phyloP scores from a whole-genome alignment of 2,329 filamentous ascomycete genomes.

The Didymella lethalis region DNA sequence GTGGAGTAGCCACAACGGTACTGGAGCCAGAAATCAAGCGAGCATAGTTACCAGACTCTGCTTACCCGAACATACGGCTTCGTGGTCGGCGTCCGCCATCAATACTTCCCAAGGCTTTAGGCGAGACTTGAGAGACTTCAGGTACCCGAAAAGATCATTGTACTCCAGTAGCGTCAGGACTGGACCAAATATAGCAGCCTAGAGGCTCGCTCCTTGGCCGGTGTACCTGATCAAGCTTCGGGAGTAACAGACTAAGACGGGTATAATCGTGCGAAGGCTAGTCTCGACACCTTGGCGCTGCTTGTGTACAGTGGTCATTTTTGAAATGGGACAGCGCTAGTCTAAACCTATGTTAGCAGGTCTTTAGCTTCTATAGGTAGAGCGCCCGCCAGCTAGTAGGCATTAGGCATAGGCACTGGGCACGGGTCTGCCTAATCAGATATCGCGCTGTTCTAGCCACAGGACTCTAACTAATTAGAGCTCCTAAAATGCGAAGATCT shows the following conservation, averaged over 20 bases:
- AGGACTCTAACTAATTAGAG: too few species aligned
- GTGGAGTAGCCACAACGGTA: conserved; percentile 7
- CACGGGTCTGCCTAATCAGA: too few species aligned
- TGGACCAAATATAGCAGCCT: conserved; percentile 8
- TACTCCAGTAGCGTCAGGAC: conserved; percentile 8
- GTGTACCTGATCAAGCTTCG: conserved; percentile 14
- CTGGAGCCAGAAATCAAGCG: conserved; percentile 2
- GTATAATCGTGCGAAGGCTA: conserved; percentile 5
- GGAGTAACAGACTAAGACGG: conserved; percentile 1
- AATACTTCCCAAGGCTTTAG: conserved; percentile 40
- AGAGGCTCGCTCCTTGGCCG: conserved; percentile 5
- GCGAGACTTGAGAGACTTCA: conserved; percentile 17
- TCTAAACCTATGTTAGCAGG: too few species aligned
- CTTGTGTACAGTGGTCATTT: background rate
- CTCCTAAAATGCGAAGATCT: too few species aligned
- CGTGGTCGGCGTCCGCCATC: conserved; percentile 26
- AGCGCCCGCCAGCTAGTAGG: too few species aligned
- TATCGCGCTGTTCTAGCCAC: too few species aligned
- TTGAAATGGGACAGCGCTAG: too few species aligned
- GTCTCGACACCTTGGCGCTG: conserved; percentile 21
- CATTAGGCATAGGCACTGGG: too few species aligned
- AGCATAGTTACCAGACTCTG: conserved; percentile 12
- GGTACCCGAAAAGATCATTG: conserved; percentile 6
- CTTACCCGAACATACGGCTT: conserved; percentile 3
- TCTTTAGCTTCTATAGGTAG: too few species aligned